These are phyloP conservation scores for Mortierella sp. DNA, from an alignment of 371 early-diverging fungal genomes.

Conservation along the genomic window DNA sequence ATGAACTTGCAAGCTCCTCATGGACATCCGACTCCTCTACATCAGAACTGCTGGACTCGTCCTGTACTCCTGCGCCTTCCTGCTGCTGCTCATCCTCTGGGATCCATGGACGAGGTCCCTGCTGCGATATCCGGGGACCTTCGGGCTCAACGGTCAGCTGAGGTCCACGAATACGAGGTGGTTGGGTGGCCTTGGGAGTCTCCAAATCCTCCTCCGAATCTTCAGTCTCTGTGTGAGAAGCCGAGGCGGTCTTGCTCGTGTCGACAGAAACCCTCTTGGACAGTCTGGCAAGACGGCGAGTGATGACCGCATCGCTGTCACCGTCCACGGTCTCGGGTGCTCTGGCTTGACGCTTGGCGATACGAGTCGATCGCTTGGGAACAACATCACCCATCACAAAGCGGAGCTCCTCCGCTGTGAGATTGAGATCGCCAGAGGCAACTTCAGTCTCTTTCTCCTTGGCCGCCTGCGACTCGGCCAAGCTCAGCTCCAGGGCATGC, in stretches of 20 bases:
- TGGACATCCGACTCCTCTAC: conserved; percentile 26
- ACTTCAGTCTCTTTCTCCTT: not conserved
- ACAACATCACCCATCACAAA: conserved; percentile 52
- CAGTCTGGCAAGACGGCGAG: conserved; percentile 20
- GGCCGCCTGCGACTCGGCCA: conserved; percentile 29
- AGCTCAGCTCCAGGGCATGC: conserved; percentile 47
- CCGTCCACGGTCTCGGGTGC: conserved; percentile 51
- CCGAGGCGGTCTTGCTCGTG: conserved; percentile 18
- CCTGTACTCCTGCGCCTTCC: conserved; percentile 1
- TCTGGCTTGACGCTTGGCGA: conserved; percentile 39
- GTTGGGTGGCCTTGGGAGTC: conserved; percentile 39
- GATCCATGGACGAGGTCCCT: conserved; percentile 55
- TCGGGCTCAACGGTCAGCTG: conserved; percentile 35
- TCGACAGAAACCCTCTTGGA: conserved; percentile 24
- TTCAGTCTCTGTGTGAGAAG: conserved; percentile 30
- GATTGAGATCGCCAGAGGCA: conserved; percentile 19
- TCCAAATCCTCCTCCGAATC: conserved; percentile 40
- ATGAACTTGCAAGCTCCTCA: conserved; percentile 38
- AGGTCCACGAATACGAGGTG: conserved; percentile 49
- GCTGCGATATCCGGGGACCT: conserved; percentile 35
- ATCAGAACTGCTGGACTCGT: conserved; percentile 17
- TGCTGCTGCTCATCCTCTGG: conserved; percentile 24
- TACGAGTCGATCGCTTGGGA: conserved; percentile 52
- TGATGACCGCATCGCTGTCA: conserved; percentile 9
- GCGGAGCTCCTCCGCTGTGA: conserved; percentile 52